Evolutionary conservation across 1,284 basidiomycete genomes (phyloP), one percentile per base, ranked within the genome.

Genomic region (Agaricales sp.): DNA sequence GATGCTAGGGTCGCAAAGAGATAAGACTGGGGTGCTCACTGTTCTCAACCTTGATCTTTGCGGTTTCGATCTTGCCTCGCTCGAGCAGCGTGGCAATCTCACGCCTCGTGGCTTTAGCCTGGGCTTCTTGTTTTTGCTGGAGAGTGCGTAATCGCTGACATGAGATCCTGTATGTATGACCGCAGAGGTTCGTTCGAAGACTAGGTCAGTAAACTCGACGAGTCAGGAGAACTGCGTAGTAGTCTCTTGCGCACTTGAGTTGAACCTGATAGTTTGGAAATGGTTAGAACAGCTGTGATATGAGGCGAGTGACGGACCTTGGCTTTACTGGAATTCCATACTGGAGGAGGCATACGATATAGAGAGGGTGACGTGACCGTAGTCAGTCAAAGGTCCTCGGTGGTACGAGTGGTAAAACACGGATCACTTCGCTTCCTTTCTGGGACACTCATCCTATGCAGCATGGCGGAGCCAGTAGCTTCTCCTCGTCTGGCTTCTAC

Each of bases 101-200:
- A 43, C 88, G 73, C 54, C 90, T 73, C 18, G 84, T 68, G 43
- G 75, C 75, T 69, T 97, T 97, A 0, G 92, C 92, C 52, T 96
- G 82, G 0, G 93, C 92, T 55, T 87, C 81, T 68, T 89, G 93
- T 77, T 97, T 97, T 68, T 93, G 88, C 60, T 95, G 91, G 2
- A 96, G 69, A 25, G 87, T 92, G 48, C 90, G 78, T 48, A 96
- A 72, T 3, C 94, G 82, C 65, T 98, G 93, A 23, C 95, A 86
- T 2, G 92, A 89, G 45, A 97, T 77, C 54, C 90, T 93, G 35
- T 43, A 44, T 22, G 43, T 18, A 37, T 25, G 23, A 23, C 39
- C 24, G 39, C 8, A 30, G 23, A 23, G 39, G 12, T 19, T 43
- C 20, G 4, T 24, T 23, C 4, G 23, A 44, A 30, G 26, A 47